Evolutionary conservation across 352 stramenopile species (phyloP).

Genomic region (Blastocystis sp.): DNA sequence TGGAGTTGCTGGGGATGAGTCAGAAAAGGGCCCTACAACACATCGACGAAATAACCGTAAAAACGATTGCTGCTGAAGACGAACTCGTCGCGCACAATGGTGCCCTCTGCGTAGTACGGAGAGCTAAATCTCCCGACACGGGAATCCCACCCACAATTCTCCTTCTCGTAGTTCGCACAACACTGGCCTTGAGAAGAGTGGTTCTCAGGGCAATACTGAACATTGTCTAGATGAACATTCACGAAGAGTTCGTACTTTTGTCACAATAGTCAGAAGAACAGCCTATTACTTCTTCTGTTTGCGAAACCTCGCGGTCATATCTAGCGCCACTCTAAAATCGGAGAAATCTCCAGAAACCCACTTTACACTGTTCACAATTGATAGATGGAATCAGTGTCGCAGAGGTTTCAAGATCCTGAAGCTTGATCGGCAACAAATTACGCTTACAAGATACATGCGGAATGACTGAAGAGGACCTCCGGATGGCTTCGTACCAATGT

Average conservation of each 20-base stretch:
- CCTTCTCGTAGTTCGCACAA: conserved; percentile 20
- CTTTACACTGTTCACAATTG: conserved; percentile 38
- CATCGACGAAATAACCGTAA: conserved; percentile 24
- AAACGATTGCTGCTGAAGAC: not conserved
- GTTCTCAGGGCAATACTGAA: not conserved
- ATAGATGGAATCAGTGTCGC: conserved; percentile 26
- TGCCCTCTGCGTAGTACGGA: conserved; percentile 27
- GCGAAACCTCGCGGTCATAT: conserved; percentile 16
- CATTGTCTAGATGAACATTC: not conserved
- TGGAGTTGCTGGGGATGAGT: not conserved
- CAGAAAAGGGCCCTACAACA: not conserved
- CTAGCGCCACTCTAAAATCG: not conserved
- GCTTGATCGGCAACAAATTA: not conserved
- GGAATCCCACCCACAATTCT: conserved; percentile 37
- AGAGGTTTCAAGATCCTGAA: conserved; percentile 31
- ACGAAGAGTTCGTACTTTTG: not conserved
- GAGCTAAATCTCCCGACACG: not conserved
- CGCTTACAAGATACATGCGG: not conserved
- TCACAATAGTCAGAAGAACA: conserved; percentile 17
- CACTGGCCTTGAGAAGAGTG: conserved; percentile 3
- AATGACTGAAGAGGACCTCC: not conserved
- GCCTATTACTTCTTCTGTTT: conserved; percentile 13
- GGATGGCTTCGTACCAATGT: not conserved
- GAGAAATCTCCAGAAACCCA: not conserved
- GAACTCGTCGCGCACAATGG: conserved; percentile 35